Evolutionary conservation across 805 yeast species (phyloP), one percentile per base, ranked within the genome.

Genomic region (Candida pseudofarinosa): DNA sequence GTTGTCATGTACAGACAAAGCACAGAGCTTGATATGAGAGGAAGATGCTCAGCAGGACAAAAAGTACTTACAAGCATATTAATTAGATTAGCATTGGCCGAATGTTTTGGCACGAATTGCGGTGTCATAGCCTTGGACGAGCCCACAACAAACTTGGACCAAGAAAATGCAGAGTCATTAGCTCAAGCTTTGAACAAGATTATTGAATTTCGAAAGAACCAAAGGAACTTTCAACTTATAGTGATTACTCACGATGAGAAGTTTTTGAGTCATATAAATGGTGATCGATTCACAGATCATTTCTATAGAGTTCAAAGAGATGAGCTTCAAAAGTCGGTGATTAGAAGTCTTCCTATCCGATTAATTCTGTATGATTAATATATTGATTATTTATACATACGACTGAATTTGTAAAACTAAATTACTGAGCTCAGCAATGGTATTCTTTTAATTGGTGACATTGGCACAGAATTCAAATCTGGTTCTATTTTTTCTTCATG

Each of bases 11-110:
- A 82, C 45, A 93, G 93, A 59, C 88, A 85, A 55, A 91, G 86
- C 45, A 85, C 83, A 1, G 98, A 93, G 60, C 68, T 93, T 38
- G 99, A 93, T 58, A 93, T 93, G 99, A 77, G 99, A 48, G 99
- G 99, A 0, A 69, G 99, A 44, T 93, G 99, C 60, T 88, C 97
- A 1, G 98, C 99, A 0, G 99, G 99, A 0, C 99, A 93, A 62
- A 88, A 89, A 55, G 97, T 93, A 3, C 65, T 93, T 37, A 97
- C 98, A 0, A 84, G 95, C 33, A 90, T 93, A 38, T 81, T 93
- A 26, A 91, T 93, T 43, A 73, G 99, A 42, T 66, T 93, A 43
- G 97, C 97, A 0, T 69, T 93, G 38, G 93, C 98, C 1, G 98
- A 93, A 62, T 88, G 97, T 55, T 91, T 93, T 69, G 98, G 99